Base-by-base conservation (phyloP, 371 early-diverging fungal species). In the Batkoa obscura region DNA sequence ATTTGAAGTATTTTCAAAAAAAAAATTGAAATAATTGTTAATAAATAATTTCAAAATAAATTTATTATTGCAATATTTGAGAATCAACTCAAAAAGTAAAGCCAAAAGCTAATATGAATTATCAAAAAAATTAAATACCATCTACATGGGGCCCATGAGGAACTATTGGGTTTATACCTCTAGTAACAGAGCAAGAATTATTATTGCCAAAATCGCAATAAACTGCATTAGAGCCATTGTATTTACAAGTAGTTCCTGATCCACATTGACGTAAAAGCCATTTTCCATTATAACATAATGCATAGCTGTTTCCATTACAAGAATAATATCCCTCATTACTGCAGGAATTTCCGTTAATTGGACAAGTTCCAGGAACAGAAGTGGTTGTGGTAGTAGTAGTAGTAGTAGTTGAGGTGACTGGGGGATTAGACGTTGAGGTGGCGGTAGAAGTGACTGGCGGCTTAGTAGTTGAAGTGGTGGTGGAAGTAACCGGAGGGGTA, bases 231-330 rank as follows among this genome's bases (percentile, higher is more conserved):
- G 33, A 12, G 30, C 8, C 8, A 13, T 39, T 39, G 15, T 23
- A 10, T 33, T 23, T 49, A 36, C 58, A 50, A 8, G 36, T 30
- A 32, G 48, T 50, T 2, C 50, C 50, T 6, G 46, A 13, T 3
- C 17, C 39, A 50, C 58, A 58, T 9, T 32, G 32, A 13, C 50
- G 38, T 15, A 58, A n/a, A 1, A 50, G n/a, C 58, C 58, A 58
- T 50, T 39, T 48, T 1, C 51, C 51, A 30, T 36, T n/a, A 3
- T 34, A 6, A 48, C 58, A 58, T 13, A 45, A 32, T 8, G 58
- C 58, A 34, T 58, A 58, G 12, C 34, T 36, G 50, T 23, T 31
- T 5, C 50, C 50, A 31, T 34, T 50, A n/a, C 50, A 50, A 36
- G 50, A 10, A 13, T 39, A 39, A 13, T 13, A 8, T 31, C n/a